phyloP scores from a whole-genome alignment of 164 flowering plant genomes.

The Magnolia sinica region DNA sequence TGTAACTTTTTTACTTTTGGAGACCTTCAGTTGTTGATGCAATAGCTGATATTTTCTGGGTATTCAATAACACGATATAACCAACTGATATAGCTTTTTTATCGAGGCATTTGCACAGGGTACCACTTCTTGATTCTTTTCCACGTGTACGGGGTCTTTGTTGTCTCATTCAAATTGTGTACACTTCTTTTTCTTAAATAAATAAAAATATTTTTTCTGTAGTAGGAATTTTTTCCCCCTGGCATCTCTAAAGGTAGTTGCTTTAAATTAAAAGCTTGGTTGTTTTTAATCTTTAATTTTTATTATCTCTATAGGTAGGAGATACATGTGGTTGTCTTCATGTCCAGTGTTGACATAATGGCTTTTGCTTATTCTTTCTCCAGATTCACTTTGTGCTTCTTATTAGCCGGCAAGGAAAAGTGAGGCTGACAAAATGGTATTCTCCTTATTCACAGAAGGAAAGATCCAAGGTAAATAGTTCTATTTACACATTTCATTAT shows the following conservation, averaged over 20 bases:
- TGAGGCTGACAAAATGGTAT: constrained; percentile 35
- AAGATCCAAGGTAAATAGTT: constrained; percentile 23
- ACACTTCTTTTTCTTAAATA: no score
- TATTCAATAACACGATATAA: neutral
- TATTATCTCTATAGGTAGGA: neutral
- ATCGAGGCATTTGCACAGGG: no score
- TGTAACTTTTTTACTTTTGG: no score
- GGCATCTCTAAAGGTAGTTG: neutral
- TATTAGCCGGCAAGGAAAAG: constrained; percentile 32
- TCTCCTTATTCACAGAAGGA: constrained; percentile 31
- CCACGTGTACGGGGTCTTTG: no score
- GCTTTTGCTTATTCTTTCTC: constrained; percentile 1
- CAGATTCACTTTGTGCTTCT: constrained; percentile 37
- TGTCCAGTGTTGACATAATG: neutral
- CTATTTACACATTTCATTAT: neutral
- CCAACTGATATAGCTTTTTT: neutral
- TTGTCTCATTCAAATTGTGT: no score
- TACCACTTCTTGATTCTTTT: no score
- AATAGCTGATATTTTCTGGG: neutral
- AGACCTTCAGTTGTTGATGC: neutral
- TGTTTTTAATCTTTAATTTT: neutral
- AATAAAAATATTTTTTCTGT: no score
- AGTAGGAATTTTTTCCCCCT: neutral
- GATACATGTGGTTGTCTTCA: neutral
- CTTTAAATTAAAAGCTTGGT: neutral